phyloP scores from a whole-genome alignment of 1,284 basidiomycete genomes.

The Wolfiporia cocos region DNA sequence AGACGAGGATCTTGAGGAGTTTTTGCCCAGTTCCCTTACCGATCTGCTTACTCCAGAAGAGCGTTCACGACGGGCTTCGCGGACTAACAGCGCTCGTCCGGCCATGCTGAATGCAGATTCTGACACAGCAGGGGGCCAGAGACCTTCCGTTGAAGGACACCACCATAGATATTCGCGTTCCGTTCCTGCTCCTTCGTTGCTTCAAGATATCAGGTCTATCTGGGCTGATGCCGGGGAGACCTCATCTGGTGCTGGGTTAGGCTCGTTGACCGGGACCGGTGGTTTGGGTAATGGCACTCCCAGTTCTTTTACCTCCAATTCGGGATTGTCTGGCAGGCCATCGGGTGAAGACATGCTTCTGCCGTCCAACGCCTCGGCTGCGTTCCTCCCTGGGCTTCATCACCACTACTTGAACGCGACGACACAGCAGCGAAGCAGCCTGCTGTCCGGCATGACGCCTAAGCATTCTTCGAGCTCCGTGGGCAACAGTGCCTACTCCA shows the following conservation, averaged over 20 bases:
- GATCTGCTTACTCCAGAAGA: constrained; percentile 86
- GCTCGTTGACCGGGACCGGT: constrained; percentile 17
- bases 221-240: constrained; percentile 47
- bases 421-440: constrained; percentile 19
- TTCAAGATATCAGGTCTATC: constrained; percentile 69
- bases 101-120: constrained; percentile 12
- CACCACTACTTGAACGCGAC: constrained; percentile 53
- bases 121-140: constrained; percentile 14
- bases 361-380: constrained; percentile 66
- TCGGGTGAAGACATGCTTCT: constrained; percentile 35
- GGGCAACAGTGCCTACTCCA: constrained; percentile 14
- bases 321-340: constrained; percentile 29
- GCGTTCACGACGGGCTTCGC: constrained; percentile 69
- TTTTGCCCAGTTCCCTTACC: constrained; percentile 81
- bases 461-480: constrained; percentile 17
- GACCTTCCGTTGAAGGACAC: constrained; percentile 29
- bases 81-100: constrained; percentile 45
- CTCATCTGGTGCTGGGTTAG: constrained; percentile 11
- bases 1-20: constrained; percentile 80
- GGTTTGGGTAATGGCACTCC: constrained; percentile 38
- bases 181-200: constrained; percentile 66
- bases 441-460: constrained; percentile 20
- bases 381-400: constrained; percentile 66
- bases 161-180: constrained; percentile 73
- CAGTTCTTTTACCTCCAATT: constrained; percentile 39